These are phyloP conservation scores for Apiotrichum siamense DNA, from an alignment of 1,284 basidiomycete species.

Conservation along the genomic window DNA sequence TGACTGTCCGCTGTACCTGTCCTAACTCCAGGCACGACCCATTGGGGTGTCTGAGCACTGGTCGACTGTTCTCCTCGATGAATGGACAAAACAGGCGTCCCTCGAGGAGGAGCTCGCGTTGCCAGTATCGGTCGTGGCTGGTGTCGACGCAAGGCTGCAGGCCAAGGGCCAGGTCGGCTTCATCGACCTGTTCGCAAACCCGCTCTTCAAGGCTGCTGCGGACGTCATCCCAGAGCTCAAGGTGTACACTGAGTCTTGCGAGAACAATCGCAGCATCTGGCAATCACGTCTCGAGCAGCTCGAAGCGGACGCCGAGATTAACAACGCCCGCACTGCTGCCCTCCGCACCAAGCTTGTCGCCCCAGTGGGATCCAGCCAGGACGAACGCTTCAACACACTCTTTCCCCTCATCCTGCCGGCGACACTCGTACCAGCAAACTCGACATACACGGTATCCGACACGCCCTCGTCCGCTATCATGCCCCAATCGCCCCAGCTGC, in stretches of 20 bases:
- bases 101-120: slow-evolving; percentile 72
- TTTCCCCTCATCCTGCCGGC: slow-evolving; percentile 47
- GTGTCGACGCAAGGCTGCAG: slow-evolving; percentile 61
- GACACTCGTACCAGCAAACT: slow-evolving; percentile 17
- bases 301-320: slow-evolving; percentile 14
- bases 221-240: slow-evolving; percentile 67
- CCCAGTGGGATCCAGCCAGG: slow-evolving; percentile 18
- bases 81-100: slow-evolving; percentile 80
- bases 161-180: slow-evolving; percentile 86
- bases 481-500: slow-evolving; percentile 2
- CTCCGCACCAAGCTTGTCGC: slow-evolving; percentile 15
- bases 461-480: slow-evolving; percentile 7
- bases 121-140: slow-evolving; percentile 59
- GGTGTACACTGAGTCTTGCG: slow-evolving; percentile 59
- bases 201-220: slow-evolving; percentile 69
- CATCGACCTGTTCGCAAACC: slow-evolving; percentile 71
- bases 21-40: slow-evolving; percentile 66
- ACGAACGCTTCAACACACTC: slow-evolving; percentile 44
- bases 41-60: slow-evolving; percentile 81
- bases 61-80: slow-evolving; percentile 76
- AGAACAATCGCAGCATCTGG: slow-evolving; percentile 63
- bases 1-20: neutral
- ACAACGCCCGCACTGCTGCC: slow-evolving; percentile 10
- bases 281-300: slow-evolving; percentile 53
- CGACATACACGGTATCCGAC: slow-evolving; percentile 4